A percentile compares a stretch with the other conserved stretches of the same genome.
These are phyloP conservation scores for Cladosporium oxysporum DNA, from an alignment of 2,329 filamentous ascomycete species.

Conservation along the genomic window DNA sequence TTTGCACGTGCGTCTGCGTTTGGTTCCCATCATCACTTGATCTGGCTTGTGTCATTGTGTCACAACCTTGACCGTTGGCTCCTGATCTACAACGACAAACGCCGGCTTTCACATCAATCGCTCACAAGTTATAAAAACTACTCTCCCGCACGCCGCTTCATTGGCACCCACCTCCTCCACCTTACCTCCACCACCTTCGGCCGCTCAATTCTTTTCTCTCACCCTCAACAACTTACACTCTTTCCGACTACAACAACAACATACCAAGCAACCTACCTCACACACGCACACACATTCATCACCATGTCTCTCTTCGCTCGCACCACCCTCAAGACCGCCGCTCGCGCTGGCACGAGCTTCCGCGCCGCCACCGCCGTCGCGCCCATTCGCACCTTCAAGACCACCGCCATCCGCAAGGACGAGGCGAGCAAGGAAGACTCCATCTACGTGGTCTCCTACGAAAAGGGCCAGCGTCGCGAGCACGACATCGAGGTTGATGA, in stretches of 20 bases:
- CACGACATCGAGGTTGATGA: constrained; percentile 32
- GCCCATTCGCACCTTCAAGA: constrained; percentile 26
- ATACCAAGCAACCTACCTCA: not conserved
- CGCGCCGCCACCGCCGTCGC: constrained; percentile 17
- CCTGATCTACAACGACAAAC: constrained; percentile 12
- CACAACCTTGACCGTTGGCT: not conserved
- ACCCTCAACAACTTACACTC: not conserved
- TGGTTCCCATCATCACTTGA: constrained; percentile 13
- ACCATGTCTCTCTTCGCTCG: constrained; percentile 25
- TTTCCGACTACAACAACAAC: not conserved
- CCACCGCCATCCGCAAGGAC: constrained; percentile 25
- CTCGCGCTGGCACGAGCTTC: constrained; percentile 15
- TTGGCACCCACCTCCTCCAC: not conserved
- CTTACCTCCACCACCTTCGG: not conserved
- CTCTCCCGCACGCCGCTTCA: not conserved
- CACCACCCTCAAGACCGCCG: constrained; percentile 16
- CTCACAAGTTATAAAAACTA: not conserved
- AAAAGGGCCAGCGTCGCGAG: constrained; percentile 35
- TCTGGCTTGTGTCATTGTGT: constrained; percentile 1
- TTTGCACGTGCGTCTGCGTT: constrained; percentile 16
- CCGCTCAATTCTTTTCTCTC: not conserved
- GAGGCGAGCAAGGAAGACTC: constrained; percentile 27
- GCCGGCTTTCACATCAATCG: constrained; percentile 1
- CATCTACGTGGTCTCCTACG: constrained; percentile 36
- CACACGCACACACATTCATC: not conserved